These are phyloP conservation scores for Cyberlindnera maritima DNA, from an alignment of 805 yeast species.

Conservation along the genomic window DNA sequence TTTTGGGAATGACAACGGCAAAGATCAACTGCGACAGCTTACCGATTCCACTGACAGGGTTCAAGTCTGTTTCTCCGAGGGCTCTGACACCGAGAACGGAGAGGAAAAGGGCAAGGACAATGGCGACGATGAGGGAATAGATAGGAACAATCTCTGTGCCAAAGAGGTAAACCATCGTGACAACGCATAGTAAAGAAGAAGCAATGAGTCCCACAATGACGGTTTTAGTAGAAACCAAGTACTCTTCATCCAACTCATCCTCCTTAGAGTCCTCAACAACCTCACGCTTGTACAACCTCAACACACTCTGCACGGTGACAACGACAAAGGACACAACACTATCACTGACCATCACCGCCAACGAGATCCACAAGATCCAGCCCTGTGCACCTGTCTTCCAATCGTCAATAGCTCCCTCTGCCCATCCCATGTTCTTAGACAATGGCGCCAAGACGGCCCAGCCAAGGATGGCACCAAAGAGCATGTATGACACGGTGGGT, in stretches of 20 bases:
- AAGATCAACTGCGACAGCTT: constrained; percentile 87
- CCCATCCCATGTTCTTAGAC: constrained; percentile 73
- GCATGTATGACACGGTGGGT: constrained; percentile 86
- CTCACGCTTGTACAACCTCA: constrained; percentile 16
- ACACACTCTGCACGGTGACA: constrained; percentile 46
- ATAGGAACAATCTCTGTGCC: constrained; percentile 63
- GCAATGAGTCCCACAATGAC: constrained; percentile 59
- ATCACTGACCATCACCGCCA: constrained; percentile 92
- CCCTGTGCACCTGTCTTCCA: constrained; percentile 96
- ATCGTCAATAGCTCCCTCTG: constrained; percentile 83
- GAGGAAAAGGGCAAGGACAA: constrained; percentile 70
- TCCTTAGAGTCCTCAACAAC: constrained; percentile 16
- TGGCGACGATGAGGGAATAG: constrained; percentile 65
- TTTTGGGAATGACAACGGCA: constrained; percentile 72
- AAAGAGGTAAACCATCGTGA: constrained; percentile 64
- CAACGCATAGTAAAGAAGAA: constrained; percentile 67
- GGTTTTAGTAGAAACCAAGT: constrained; percentile 48
- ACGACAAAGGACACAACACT: constrained; percentile 77
- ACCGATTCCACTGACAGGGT: constrained; percentile 96
- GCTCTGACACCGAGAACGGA: constrained; percentile 91
- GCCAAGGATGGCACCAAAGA: constrained; percentile 84
- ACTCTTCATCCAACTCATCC: constrained; percentile 33
- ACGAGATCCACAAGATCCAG: constrained; percentile 93
- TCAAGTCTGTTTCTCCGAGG: constrained; percentile 92
- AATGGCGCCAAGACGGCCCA: constrained; percentile 92